Conservation (phyloP, 2,329 filamentous ascomycete species). For the Xylaria sp. region DNA sequence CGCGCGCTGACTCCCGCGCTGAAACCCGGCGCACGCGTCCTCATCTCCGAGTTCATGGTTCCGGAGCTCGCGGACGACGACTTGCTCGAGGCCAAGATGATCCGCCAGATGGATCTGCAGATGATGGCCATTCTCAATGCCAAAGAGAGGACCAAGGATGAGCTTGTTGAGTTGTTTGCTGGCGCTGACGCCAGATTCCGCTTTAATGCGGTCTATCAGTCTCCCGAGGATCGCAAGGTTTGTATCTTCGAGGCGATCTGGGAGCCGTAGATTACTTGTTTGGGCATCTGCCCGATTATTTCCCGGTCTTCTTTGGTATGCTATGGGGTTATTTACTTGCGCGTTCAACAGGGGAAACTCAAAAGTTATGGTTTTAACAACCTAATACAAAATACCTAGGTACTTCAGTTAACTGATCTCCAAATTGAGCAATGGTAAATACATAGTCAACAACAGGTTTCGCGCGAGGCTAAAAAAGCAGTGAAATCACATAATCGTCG, state of each 20-base stretch:
- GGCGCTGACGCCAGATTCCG: constrained; percentile 7
- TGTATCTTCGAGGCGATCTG: constrained; percentile 27
- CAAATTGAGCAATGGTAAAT: background rate
- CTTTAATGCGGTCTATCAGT: constrained; percentile 12
- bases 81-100: background rate
- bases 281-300: too few relatives aligned
- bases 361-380: background rate
- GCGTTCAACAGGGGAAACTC: background rate
- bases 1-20: constrained; percentile 52
- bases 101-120: constrained; percentile 26
- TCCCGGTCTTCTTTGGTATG: too few relatives aligned
- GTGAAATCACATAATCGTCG: too few relatives aligned
- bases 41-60: constrained; percentile 23
- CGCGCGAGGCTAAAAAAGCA: background rate
- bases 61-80: background rate
- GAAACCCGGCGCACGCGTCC: constrained; percentile 49
- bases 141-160: constrained; percentile 13
- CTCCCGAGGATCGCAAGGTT: constrained; percentile 11
- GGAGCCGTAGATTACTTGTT: constrained; percentile 3
- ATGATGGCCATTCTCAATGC: constrained; percentile 27
- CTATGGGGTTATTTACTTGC: too few relatives aligned
- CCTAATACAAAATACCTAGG: background rate
- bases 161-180: constrained; percentile 13
- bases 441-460: background rate
- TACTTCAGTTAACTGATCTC: background rate